phyloP scores from a whole-genome alignment of 2,329 filamentous ascomycete species.

The Ustilaginoidea virens region DNA sequence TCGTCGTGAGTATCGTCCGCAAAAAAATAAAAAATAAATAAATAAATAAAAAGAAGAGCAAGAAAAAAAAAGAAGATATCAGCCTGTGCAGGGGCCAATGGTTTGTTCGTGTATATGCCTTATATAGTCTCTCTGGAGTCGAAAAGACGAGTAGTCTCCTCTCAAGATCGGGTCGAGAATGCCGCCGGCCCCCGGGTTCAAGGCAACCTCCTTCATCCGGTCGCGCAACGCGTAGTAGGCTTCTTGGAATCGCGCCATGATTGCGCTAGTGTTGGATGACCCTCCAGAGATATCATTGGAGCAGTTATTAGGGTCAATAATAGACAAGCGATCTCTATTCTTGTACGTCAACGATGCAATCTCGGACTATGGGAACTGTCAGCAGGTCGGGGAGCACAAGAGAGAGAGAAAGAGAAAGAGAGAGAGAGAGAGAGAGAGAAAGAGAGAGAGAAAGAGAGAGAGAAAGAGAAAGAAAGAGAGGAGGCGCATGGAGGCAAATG shows the following conservation, averaged over 20 bases:
- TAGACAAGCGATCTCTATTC: slow-evolving; percentile 56
- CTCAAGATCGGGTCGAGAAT: slow-evolving; percentile 59
- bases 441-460: too few species aligned
- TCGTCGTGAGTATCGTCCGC: too few species aligned
- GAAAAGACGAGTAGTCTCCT: slow-evolving; percentile 66
- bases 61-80: too few species aligned
- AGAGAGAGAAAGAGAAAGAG: too few species aligned
- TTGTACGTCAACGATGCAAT: slow-evolving; percentile 36
- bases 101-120: slow-evolving; percentile 31
- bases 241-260: slow-evolving; percentile 54
- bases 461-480: too few species aligned
- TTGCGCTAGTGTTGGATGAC: slow-evolving; percentile 51
- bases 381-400: too few species aligned
- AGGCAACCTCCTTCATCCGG: slow-evolving; percentile 38
- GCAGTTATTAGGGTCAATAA: slow-evolving; percentile 79
- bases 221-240: slow-evolving; percentile 43
- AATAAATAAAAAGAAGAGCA: too few species aligned
- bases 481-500: background rate
- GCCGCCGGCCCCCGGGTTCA: slow-evolving; percentile 12
- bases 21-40: too few species aligned
- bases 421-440: too few species aligned
- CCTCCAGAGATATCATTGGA: slow-evolving; percentile 85
- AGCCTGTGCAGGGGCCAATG: slow-evolving; percentile 18
- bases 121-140: slow-evolving; percentile 50
- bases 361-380: slow-evolving; percentile 18